Evolutionary conservation across 331 rosid genomes (phyloP).

Genomic region (Pyracantha coccinea): DNA sequence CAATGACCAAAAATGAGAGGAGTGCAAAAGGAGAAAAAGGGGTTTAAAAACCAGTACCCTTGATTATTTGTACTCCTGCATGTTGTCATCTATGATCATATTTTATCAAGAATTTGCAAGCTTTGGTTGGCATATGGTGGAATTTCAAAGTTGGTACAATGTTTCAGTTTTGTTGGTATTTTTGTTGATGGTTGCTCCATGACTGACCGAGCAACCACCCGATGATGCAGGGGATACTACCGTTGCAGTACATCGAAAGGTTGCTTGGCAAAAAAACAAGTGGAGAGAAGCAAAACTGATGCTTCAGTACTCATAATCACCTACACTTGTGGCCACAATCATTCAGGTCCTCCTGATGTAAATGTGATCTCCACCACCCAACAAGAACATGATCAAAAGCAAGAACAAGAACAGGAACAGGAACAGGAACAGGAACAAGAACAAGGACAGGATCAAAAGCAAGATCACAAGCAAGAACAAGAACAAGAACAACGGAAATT

Average conservation of each 20-base stretch:
- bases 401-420: conserved; percentile 3
- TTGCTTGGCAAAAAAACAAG: conserved; percentile 88
- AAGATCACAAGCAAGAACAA: background rate
- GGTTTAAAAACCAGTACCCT: background rate
- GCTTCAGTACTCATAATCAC: conserved; percentile 75
- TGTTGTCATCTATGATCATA: background rate
- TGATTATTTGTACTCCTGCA: background rate
- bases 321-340: conserved; percentile 71
- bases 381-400: background rate
- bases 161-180: background rate
- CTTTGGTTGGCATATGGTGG: background rate
- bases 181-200: background rate
- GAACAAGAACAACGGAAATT: conserved; percentile 2
- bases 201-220: background rate
- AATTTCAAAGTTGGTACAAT: too few species aligned
- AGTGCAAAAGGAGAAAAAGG: background rate
- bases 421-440: background rate
- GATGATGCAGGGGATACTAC: conserved; percentile 66
- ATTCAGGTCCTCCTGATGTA: conserved; percentile 55
- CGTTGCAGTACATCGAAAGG: conserved; percentile 87
- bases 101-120: background rate
- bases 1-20: background rate
- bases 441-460: conserved; percentile 7
- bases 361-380: conserved; percentile 15
- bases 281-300: conserved; percentile 86